Percentiles rank a stretch among this genome's conserved stretches.
Conservation (phyloP, 129 eudicot species). For the Escallonia herrerae region DNA sequence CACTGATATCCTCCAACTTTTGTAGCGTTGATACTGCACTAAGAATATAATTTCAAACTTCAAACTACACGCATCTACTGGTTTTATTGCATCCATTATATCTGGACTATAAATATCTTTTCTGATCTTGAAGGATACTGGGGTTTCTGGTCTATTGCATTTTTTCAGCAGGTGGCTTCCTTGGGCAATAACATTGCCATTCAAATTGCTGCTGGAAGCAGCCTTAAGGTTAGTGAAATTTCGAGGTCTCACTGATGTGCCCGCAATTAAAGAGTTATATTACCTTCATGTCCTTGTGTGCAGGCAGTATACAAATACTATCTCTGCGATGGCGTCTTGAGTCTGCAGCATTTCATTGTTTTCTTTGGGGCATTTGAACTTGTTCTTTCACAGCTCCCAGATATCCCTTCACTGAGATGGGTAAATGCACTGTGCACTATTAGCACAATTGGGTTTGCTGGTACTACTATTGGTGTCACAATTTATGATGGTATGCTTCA, state of each 20-base stretch:
- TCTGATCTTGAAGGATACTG: constrained; percentile 39
- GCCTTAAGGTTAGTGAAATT: constrained; percentile 34
- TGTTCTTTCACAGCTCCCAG: constrained; percentile 46
- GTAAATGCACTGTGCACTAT: constrained; percentile 41
- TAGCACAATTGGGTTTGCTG: constrained; percentile 44
- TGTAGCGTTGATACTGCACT: too few species aligned
- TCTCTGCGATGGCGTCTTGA: constrained; percentile 33
- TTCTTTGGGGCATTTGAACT: constrained; percentile 48
- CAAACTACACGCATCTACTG: too few species aligned
- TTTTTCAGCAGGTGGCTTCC: constrained; percentile 67
- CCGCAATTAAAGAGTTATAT: neutral
- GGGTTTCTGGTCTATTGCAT: constrained; percentile 63
- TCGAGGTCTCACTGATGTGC: constrained; percentile 2
- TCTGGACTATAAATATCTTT: constrained; percentile 5
- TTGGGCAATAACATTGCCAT: constrained; percentile 58
- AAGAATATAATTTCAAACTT: too few species aligned
- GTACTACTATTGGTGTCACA: constrained; percentile 43
- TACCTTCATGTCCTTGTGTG: neutral
- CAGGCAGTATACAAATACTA: constrained; percentile 57
- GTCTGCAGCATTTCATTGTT: constrained; percentile 40
- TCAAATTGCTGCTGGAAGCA: constrained; percentile 57
- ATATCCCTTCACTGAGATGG: constrained; percentile 47
- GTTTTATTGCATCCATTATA: neutral
- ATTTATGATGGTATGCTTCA: constrained; percentile 34
- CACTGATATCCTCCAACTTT: too few species aligned